These are phyloP conservation scores for Fusarium fracticaudum DNA, from an alignment of 2,329 filamentous ascomycete genomes.

Conservation along the genomic window DNA sequence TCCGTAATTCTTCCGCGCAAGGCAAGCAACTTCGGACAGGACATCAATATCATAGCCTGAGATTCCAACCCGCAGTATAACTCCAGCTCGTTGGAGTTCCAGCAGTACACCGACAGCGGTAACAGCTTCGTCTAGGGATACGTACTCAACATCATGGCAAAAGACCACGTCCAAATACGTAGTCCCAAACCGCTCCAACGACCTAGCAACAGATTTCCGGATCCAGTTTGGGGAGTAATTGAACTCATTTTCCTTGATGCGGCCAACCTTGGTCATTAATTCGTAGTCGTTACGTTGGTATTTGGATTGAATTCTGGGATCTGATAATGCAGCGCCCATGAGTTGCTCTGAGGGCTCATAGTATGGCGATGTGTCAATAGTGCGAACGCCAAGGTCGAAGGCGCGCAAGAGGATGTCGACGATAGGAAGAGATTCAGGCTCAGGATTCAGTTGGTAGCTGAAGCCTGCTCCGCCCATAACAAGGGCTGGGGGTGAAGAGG, in stretches of 20 bases:
- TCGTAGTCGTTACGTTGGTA: background rate
- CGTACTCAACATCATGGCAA: constrained; percentile 7
- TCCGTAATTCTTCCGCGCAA: background rate
- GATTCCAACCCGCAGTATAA: background rate
- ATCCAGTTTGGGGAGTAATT: constrained; percentile 5
- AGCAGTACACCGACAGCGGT: background rate
- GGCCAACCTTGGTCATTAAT: constrained; percentile 8
- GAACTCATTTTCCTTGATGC: constrained; percentile 8
- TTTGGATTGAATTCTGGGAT: background rate
- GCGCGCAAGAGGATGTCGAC: background rate
- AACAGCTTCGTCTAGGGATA: background rate
- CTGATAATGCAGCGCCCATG: background rate
- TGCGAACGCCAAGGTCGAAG: background rate
- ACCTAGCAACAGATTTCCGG: background rate
- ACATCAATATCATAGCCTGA: constrained; percentile 5
- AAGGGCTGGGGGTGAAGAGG: background rate
- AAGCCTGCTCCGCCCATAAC: constrained; percentile 5
- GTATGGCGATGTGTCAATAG: constrained; percentile 2
- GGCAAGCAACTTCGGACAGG: background rate
- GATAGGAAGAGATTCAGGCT: background rate
- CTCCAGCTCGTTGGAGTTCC: background rate
- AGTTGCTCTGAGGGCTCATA: constrained; percentile 6
- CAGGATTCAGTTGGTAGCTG: background rate
- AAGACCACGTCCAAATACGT: background rate
- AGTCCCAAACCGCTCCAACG: background rate